Evolutionary conservation across 2,329 filamentous ascomycete genomes (phyloP), one percentile per base, ranked within the genome.

Genomic region (Arthrinium phaeospermum): DNA sequence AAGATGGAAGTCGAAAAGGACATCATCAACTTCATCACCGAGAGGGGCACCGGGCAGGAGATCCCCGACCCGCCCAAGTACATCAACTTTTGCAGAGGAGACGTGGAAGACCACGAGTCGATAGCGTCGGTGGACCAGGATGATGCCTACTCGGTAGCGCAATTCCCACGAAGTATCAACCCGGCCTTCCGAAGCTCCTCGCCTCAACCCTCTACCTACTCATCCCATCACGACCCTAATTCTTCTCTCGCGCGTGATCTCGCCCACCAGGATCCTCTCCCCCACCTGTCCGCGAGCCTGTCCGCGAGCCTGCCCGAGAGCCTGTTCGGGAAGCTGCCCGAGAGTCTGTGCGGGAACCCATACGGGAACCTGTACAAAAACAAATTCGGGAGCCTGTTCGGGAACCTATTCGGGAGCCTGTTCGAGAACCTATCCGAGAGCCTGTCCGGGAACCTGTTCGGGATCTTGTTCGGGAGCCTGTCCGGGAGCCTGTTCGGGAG

Each of bases 1-100:
- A 93, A 94, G 79, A 97, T 97, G 84, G 96, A 99, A 78, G 96
- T 99, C 1, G 95, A 98, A 81, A 97, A 96, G 81, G 97, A 99
- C 81, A 98, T 99, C 74, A 85, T 91, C 30, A 86, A 83, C 74
- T 99, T 99, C 85, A 99, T 99, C 83, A 92, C 89, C 74, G 95
- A 97, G 68, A 90, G 85, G 75, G 96, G 96, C 30, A 99, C 96
- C 3, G 95, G 96, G 6, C 96, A 98, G 82, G 97, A 99, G 81
- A 99, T 99, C 67, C 97, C 96, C 1, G 96, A 98, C 81, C 91
- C 96, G 34, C 96, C 96, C 61, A 98, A 95, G 82, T 99, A 98
- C 82, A 98, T 99, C 90, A 98, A 99, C 85, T 99, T 98, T 82
- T 97, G 94, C 81, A 92, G 96, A 14, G 96, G 96, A 22, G 95